phyloP scores from a whole-genome alignment of 2,329 filamentous ascomycete genomes.

The Penicillium sp. region DNA sequence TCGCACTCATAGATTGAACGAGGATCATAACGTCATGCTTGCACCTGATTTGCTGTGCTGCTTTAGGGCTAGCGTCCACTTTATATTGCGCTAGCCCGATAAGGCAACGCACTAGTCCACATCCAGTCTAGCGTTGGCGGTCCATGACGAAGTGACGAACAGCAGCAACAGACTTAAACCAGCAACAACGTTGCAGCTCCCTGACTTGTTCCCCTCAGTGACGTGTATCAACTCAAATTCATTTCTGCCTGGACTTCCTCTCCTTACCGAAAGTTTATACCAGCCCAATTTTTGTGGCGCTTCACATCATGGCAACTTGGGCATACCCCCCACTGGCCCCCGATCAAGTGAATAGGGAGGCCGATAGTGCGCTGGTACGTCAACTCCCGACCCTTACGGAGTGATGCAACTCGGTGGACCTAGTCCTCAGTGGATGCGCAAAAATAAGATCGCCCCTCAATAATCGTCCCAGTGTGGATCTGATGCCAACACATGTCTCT shows the following conservation, averaged over 20 bases:
- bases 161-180: slow-evolving; percentile 3
- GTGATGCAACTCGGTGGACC: slow-evolving; percentile 10
- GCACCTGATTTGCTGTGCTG: slow-evolving; percentile 23
- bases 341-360: slow-evolving; percentile 53
- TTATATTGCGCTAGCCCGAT: slow-evolving; percentile 19
- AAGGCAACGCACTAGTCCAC: background rate
- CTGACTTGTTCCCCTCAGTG: slow-evolving; percentile 14
- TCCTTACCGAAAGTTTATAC: background rate
- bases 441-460: slow-evolving; percentile 2
- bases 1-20: slow-evolving; percentile 10
- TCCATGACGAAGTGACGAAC: slow-evolving; percentile 35
- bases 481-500: slow-evolving; percentile 3
- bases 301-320: slow-evolving; percentile 57
- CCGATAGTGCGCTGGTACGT: slow-evolving; percentile 54
- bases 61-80: slow-evolving; percentile 22
- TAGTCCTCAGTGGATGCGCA: slow-evolving; percentile 12
- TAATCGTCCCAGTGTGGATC: slow-evolving; percentile 14
- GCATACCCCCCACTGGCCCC: slow-evolving; percentile 60
- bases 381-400: slow-evolving; percentile 8
- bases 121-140: slow-evolving; percentile 7
- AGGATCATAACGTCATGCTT: slow-evolving; percentile 37
- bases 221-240: slow-evolving; percentile 24
- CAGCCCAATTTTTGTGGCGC: slow-evolving; percentile 1
- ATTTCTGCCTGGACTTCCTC: slow-evolving; percentile 15
- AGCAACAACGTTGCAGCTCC: slow-evolving; percentile 32